Conservation (phyloP, 345 rosid genomes). For the Luvunga scandens region DNA sequence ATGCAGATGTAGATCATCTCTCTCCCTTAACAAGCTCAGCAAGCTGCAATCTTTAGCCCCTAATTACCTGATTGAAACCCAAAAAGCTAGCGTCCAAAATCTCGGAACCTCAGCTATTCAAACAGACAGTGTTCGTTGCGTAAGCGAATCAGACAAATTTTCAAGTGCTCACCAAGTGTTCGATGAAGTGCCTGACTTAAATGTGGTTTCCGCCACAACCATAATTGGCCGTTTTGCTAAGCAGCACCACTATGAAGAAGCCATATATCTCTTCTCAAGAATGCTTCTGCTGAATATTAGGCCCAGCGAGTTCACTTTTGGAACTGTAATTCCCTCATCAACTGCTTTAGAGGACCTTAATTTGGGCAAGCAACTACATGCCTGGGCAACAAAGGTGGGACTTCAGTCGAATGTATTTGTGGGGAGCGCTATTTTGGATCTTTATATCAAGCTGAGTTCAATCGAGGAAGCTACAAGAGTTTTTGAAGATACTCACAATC, state of each 20-base stretch:
- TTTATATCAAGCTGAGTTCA: conserved; percentile 29
- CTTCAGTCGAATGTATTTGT: conserved; percentile 64
- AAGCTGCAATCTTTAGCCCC: neutral
- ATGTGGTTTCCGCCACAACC: conserved; percentile 58
- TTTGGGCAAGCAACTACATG: conserved; percentile 62
- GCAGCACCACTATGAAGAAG: conserved; percentile 43
- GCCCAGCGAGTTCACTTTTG: conserved; percentile 76
- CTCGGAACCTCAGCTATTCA: conserved; percentile 7
- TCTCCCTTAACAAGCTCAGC: neutral
- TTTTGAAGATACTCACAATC: conserved; percentile 40
- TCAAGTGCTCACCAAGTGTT: conserved; percentile 35
- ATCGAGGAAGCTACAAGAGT: neutral
- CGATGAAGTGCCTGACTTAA: conserved; percentile 48
- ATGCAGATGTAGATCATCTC: neutral
- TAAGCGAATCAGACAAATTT: neutral
- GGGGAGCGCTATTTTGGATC: conserved; percentile 60
- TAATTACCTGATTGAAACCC: neutral
- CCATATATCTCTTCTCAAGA: conserved; percentile 43
- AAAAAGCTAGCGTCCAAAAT: neutral
- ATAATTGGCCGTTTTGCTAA: conserved; percentile 47
- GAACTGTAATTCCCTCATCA: conserved; percentile 57
- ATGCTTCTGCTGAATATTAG: conserved; percentile 46
- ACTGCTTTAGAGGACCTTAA: conserved; percentile 37
- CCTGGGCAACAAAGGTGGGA: conserved; percentile 56
- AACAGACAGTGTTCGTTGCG: neutral